Evolutionary conservation across 2,329 filamentous ascomycete genomes (phyloP).

Genomic region (Penicillium hesseltinei): DNA sequence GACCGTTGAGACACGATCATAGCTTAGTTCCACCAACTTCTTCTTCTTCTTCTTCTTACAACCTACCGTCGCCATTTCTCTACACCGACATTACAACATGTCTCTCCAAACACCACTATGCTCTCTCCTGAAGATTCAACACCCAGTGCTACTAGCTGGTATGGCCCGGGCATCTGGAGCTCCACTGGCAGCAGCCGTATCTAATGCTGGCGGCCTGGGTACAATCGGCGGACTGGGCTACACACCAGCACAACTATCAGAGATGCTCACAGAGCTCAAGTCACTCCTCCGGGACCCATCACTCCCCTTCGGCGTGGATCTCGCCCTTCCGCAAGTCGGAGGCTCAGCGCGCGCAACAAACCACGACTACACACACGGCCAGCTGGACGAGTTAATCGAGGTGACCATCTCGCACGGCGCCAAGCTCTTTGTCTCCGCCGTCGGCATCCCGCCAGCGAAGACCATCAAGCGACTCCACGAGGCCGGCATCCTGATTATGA

Average conservation of each 20-base stretch:
- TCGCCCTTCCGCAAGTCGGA: constrained; percentile 86
- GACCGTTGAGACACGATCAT: neutral
- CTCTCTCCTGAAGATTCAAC: constrained; percentile 73
- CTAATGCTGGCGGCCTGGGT: constrained; percentile 79
- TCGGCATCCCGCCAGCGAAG: constrained; percentile 74
- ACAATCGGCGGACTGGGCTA: constrained; percentile 65
- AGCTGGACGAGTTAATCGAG: constrained; percentile 81
- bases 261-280: constrained; percentile 84
- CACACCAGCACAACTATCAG: constrained; percentile 70
- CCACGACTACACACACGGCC: constrained; percentile 90
- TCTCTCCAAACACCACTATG: constrained; percentile 75
- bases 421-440: constrained; percentile 79
- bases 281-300: constrained; percentile 62
- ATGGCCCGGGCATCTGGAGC: constrained; percentile 87
- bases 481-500: constrained; percentile 84
- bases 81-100: constrained; percentile 21
- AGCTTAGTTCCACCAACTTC: neutral
- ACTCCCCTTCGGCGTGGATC: constrained; percentile 85
- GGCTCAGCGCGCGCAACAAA: constrained; percentile 83
- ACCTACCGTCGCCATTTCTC: neutral
- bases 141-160: constrained; percentile 87
- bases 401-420: constrained; percentile 84
- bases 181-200: constrained; percentile 77
- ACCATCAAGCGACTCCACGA: constrained; percentile 76
- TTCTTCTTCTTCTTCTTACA: neutral